Base-by-base conservation (phyloP, 2,329 filamentous ascomycete species). In the Arthrobotrys sinensis region DNA sequence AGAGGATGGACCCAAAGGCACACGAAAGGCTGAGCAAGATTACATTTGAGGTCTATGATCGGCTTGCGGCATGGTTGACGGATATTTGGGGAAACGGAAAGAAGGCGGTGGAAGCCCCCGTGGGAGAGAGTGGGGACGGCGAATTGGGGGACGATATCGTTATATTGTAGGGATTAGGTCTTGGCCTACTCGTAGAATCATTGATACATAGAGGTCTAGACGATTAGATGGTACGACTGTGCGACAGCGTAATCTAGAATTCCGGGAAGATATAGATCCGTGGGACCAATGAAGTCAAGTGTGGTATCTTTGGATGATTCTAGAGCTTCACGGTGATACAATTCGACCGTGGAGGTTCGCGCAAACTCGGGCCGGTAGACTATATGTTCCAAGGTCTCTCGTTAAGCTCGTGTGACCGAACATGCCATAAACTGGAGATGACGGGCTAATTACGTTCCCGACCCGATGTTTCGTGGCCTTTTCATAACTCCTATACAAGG, bases 31-130 rank as follows among this genome's bases (percentile, higher is more conserved):
- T 77, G 34, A 60, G 57, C 38, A 53, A 16, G 11, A 62, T 77
- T n/a, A 77, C 73, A 16, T 77, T 77, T 71, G 73, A 66, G 16
- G 28, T 77, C 7, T 77, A 77, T 34, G 73, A 77, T 43, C 34
- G 73, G 50, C 14, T 77, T 10, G 66, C 73, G n/a, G 66, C 24
- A 1, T 77, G 73, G 73, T 55, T 77, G 66, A 21, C 38, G 19
- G 32, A 45, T 53, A 50, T 65, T 14, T 77, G 65, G 65, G 60
- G 34, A 2, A 43, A 1, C 6, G 57, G 40, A 46, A 76, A 69
- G 55, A 62, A 19, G 45, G 45, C 21, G 28, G 36, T 53, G 11
- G 28, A 63, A 5, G 19, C 2, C 12, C 24, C 64, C 16, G 46
- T 28, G 3, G 36, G 3, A 3, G 64, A 64, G 19, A 28, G 21